phyloP scores from a whole-genome alignment of 2,329 filamentous ascomycete genomes.

The Microdochium trichocladiopsis region DNA sequence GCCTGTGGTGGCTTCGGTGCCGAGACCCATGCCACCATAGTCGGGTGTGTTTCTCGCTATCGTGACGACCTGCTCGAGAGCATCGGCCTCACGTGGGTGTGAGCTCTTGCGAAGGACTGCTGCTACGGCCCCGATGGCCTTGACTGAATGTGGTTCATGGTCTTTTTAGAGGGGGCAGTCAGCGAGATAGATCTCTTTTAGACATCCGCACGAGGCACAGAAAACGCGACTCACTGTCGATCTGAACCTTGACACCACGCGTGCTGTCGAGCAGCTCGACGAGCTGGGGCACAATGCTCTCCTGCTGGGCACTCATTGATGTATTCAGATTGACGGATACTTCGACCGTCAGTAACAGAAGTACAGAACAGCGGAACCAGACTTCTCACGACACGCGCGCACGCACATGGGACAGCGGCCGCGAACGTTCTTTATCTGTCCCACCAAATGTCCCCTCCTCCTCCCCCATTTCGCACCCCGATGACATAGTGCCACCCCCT shows the following conservation, averaged over 20 bases:
- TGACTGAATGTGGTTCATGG: conserved; percentile 1
- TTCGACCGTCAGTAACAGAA: too few species aligned
- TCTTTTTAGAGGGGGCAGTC: not conserved
- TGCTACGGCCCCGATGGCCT: conserved; percentile 2
- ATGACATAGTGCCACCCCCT: not conserved
- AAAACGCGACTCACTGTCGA: not conserved
- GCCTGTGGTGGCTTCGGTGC: not conserved
- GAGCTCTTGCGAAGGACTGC: not conserved
- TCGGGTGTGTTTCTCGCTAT: conserved; percentile 11
- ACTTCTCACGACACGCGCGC: not conserved
- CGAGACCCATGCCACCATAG: conserved; percentile 17
- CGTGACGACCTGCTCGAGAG: conserved; percentile 10
- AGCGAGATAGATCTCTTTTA: not conserved
- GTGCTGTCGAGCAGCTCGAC: conserved; percentile 2
- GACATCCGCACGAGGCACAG: not conserved
- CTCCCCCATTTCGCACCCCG: too few species aligned
- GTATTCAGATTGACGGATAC: too few species aligned
- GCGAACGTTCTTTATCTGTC: not conserved
- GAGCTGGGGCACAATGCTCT: conserved; percentile 1
- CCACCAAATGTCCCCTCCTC: too few species aligned
- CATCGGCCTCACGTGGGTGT: conserved; percentile 10
- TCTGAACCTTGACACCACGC: conserved; percentile 1
- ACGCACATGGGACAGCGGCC: not conserved
- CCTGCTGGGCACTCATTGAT: not conserved
- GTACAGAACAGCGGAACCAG: not conserved